These are phyloP conservation scores for Fraxinus excelsior DNA, from an alignment of 257 asterid species.

Conservation along the genomic window DNA sequence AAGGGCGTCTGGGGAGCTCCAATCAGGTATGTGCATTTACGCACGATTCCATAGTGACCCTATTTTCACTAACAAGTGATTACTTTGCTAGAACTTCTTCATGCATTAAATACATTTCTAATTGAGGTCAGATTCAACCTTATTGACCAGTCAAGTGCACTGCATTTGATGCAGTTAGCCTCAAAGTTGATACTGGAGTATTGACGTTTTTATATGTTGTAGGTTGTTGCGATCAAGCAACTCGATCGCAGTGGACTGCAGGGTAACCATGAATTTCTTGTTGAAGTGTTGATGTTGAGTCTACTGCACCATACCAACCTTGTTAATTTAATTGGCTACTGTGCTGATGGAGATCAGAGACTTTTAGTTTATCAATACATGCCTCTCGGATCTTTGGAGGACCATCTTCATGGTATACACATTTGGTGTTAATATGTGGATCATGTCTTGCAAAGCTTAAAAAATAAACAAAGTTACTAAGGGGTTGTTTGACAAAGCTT, in stretches of 20 bases:
- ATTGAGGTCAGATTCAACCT: not conserved
- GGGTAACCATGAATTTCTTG: slow-evolving; percentile 89
- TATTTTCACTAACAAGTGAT: not conserved
- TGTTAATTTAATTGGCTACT: slow-evolving; percentile 84
- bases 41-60: not conserved
- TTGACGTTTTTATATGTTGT: not conserved
- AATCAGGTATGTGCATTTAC: slow-evolving; percentile 50
- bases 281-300: slow-evolving; percentile 90
- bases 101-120: not conserved
- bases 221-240: slow-evolving; percentile 95
- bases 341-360: slow-evolving; percentile 96
- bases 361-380: slow-evolving; percentile 87
- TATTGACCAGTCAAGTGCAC: not conserved
- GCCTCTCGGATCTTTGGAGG: slow-evolving; percentile 86
- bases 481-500: no score
- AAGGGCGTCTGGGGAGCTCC: slow-evolving; percentile 70
- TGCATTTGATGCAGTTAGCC: not conserved
- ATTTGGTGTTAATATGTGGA: not conserved
- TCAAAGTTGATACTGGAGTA: not conserved
- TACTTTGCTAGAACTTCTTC: not conserved
- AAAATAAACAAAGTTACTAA: not conserved
- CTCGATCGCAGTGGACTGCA: slow-evolving; percentile 89
- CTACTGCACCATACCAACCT: slow-evolving; percentile 87
- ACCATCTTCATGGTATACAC: slow-evolving; percentile 77
- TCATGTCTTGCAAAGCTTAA: not conserved